Conservation (phyloP, 2,329 filamentous ascomycete species). For the Cercospora sesami region DNA sequence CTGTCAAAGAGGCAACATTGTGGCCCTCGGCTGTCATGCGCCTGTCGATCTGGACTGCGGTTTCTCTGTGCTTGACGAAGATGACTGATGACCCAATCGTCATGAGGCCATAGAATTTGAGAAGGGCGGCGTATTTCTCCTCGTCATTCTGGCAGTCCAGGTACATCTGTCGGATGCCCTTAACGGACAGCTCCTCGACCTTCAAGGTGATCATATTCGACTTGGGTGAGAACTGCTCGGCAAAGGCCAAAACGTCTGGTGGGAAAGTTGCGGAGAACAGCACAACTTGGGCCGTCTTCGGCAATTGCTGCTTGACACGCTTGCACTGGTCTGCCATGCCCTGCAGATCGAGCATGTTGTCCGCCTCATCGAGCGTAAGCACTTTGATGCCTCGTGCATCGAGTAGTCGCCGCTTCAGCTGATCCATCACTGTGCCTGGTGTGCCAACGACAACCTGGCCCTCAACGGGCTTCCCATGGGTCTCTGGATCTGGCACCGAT, state of each 20-base stretch:
- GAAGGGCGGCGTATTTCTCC: slow-evolving; percentile 83
- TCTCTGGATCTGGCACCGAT: slow-evolving; percentile 75
- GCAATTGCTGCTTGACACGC: slow-evolving; percentile 77
- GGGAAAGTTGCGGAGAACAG: slow-evolving; percentile 96
- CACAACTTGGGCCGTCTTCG: slow-evolving; percentile 75
- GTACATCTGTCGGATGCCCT: slow-evolving; percentile 96
- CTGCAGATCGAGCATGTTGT: slow-evolving; percentile 98
- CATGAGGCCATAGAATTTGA: slow-evolving; percentile 93
- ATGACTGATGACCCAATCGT: slow-evolving; percentile 97
- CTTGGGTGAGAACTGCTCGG: slow-evolving; percentile 77
- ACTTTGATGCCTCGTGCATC: slow-evolving; percentile 71
- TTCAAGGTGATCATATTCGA: slow-evolving; percentile 85
- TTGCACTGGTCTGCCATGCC: slow-evolving; percentile 93
- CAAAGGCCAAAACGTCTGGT: slow-evolving; percentile 79
- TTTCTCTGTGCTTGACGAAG: slow-evolving; percentile 91
- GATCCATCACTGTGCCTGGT: slow-evolving; percentile 86
- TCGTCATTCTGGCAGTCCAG: slow-evolving; percentile 83
- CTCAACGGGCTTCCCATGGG: slow-evolving; percentile 67
- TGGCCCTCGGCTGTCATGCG: slow-evolving; percentile 88
- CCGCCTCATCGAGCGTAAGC: slow-evolving; percentile 91
- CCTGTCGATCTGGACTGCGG: slow-evolving; percentile 78
- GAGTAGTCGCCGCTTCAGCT: slow-evolving; percentile 75
- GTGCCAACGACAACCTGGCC: slow-evolving; percentile 88
- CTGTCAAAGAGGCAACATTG: slow-evolving; percentile 85
- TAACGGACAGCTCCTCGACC: slow-evolving; percentile 89